These are phyloP conservation scores for Emericellopsis terricola DNA, from an alignment of 495 filamentous ascomycete genomes.

Conservation along the genomic window DNA sequence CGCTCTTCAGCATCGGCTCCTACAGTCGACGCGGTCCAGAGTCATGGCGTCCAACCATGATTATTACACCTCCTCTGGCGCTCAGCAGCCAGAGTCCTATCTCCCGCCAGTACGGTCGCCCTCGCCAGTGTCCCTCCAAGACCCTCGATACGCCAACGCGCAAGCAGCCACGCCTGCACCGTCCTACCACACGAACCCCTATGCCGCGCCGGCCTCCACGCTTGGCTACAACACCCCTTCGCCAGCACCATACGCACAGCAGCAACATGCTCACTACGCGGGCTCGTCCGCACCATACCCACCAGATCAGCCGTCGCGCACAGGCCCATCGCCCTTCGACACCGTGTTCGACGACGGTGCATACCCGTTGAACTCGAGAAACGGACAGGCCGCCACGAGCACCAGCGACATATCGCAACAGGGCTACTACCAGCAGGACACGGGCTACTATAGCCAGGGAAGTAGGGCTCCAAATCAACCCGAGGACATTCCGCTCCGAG, in stretches of 20 bases:
- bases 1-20: neutral
- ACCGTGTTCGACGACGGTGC: slow-evolving; percentile 43
- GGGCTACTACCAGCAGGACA: slow-evolving; percentile 23
- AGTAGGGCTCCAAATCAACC: slow-evolving; percentile 3
- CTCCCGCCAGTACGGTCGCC: neutral
- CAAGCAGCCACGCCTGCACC: slow-evolving; percentile 2
- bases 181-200: neutral
- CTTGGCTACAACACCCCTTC: slow-evolving; percentile 5
- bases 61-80: no score
- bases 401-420: slow-evolving; percentile 7
- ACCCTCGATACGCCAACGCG: neutral
- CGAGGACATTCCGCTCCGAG: slow-evolving; percentile 51
- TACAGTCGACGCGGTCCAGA: neutral
- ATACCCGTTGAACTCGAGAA: slow-evolving; percentile 33
- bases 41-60: slow-evolving; percentile 4
- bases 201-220: slow-evolving; percentile 7
- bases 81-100: no score
- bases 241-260: neutral
- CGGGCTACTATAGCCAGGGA: slow-evolving; percentile 35
- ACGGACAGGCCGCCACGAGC: slow-evolving; percentile 17
- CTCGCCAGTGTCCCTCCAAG: neutral
- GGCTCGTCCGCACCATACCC: slow-evolving; percentile 1
- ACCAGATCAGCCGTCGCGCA: slow-evolving; percentile 3
- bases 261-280: neutral
- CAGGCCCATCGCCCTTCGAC: slow-evolving; percentile 28